Base-by-base conservation (phyloP, 371 early-diverging fungal species). In the Actinomortierella ambigua region DNA sequence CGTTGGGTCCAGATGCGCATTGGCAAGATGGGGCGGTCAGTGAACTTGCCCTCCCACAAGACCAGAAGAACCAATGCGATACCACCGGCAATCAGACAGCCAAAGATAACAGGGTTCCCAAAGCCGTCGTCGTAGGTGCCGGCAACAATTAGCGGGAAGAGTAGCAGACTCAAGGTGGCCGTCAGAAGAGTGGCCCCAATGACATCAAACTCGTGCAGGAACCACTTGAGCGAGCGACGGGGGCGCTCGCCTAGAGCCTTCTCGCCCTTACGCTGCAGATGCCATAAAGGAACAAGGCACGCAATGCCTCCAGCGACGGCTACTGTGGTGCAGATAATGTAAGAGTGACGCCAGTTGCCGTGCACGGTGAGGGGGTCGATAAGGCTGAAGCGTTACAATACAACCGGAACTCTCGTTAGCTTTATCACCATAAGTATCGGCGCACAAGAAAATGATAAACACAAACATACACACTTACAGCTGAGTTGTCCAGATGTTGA, bases 11-110 rank as follows among this genome's bases (percentile, higher is more conserved):
- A 82, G 41, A 63, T 70, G 14, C 58, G 63, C 17, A 78, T 44
- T 14, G 82, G 80, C 53, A 82, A 64, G 3, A 82, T 55, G 4
- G 80, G 80, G 7, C 61, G 58, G 14, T 34, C 46, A 6, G 82
- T 71, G 28, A 58, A 46, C 51, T 80, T 79, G 53, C 46, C 49
- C 61, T 82, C 82, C 66, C 77, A 82, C 4, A 71, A 11, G 17
- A 42, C 54, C 49, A 82, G 61, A 0, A 78, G 26, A 9, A 69
- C 48, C 40, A 55, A 61, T 7, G 63, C 8, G 0, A 71, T 49
- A 1, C 60, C 55, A 14, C 78, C 76, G 9, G 53, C 73, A n/a
- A 68, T 62, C 22, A 79, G 54, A 22, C 57, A 57, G 14, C 76
- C 78, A 52, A 79, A 27, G n/a, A 28, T 54, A 20, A 28, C 63